These are phyloP conservation scores for Tolypocladium pustulatum DNA, from an alignment of 2,329 filamentous ascomycete genomes.

Conservation along the genomic window DNA sequence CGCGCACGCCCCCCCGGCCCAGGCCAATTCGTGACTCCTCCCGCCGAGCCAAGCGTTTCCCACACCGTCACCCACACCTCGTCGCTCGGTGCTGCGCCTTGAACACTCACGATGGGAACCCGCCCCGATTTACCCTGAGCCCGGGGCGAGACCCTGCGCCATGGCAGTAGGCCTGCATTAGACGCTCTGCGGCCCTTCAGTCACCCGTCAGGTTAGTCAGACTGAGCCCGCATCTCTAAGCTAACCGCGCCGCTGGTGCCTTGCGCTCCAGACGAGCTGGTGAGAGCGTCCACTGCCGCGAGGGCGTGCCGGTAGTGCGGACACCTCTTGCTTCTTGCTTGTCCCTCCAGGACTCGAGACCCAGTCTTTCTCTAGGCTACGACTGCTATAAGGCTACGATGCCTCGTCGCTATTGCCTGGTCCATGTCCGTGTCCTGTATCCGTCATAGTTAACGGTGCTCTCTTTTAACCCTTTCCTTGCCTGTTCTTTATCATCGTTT, in stretches of 20 bases:
- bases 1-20: background rate
- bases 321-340: background rate
- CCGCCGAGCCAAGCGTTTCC: background rate
- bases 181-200: slow-evolving; percentile 14
- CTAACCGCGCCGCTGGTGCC: slow-evolving; percentile 17
- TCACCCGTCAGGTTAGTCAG: slow-evolving; percentile 22
- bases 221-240: slow-evolving; percentile 10
- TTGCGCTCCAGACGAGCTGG: slow-evolving; percentile 5
- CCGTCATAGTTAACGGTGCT: slow-evolving; percentile 8
- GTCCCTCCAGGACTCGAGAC: background rate
- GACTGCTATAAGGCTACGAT: slow-evolving; percentile 44
- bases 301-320: background rate
- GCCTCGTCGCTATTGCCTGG: slow-evolving; percentile 24
- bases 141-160: background rate
- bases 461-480: slow-evolving; percentile 8
- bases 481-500: slow-evolving; percentile 4
- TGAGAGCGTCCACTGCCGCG: background rate
- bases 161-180: slow-evolving; percentile 12
- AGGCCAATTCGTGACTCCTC: background rate
- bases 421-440: slow-evolving; percentile 14
- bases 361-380: slow-evolving; percentile 3
- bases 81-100: slow-evolving; percentile 2
- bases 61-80: background rate
- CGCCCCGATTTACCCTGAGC: background rate
- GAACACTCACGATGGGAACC: slow-evolving; percentile 1